phyloP scores from a whole-genome alignment of 202 grass and related monocot genomes.

The Elaeis oleifera region DNA sequence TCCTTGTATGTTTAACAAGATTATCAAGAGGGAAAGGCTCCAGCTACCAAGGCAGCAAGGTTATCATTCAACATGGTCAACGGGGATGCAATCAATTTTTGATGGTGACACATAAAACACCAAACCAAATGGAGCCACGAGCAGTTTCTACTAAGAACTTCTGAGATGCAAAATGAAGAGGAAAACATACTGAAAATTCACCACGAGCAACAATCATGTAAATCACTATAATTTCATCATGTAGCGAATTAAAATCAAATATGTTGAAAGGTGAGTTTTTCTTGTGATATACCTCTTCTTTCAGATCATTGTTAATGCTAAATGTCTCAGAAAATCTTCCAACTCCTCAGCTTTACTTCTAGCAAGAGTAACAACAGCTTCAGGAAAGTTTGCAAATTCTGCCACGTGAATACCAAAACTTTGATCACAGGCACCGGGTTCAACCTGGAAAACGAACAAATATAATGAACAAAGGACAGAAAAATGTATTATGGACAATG shows the following conservation, averaged over 20 bases:
- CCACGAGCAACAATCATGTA: too few species aligned
- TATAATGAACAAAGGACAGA: constrained; percentile 6
- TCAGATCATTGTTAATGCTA: constrained; percentile 27
- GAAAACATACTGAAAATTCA: too few species aligned
- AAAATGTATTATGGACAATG: background rate
- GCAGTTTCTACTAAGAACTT: too few species aligned
- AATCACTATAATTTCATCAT: too few species aligned
- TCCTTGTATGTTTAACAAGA: too few species aligned
- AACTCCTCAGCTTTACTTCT: constrained; percentile 93
- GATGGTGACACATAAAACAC: too few species aligned
- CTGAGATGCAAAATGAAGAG: too few species aligned
- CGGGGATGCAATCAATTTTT: too few species aligned
- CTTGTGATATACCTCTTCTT: constrained; percentile 51
- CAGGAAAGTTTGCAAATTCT: constrained; percentile 94
- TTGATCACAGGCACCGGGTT: constrained; percentile 91
- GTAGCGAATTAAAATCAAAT: background rate
- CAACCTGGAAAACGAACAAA: constrained; percentile 53
- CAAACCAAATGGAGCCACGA: too few species aligned
- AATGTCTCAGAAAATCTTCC: constrained; percentile 71
- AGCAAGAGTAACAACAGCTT: constrained; percentile 72
- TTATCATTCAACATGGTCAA: too few species aligned
- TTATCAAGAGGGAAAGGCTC: too few species aligned
- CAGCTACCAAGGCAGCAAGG: too few species aligned
- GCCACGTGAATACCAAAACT: constrained; percentile 99
- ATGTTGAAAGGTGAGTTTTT: background rate